Base-by-base conservation (phyloP, 306 rosid species). In the Elaeagnus macrophylla region DNA sequence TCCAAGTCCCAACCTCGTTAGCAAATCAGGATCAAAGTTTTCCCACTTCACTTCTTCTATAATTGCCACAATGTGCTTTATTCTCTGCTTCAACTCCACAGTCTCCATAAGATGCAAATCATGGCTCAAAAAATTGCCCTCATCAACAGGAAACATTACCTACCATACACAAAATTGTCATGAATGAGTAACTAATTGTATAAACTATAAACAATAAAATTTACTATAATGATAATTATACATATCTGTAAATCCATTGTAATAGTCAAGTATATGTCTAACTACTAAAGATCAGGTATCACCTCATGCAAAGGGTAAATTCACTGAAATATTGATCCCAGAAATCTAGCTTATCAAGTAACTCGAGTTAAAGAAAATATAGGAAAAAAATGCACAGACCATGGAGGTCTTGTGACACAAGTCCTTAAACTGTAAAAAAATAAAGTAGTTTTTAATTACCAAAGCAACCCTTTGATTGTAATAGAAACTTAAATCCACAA, bases 101-200 rank as follows among this genome's bases (percentile, higher is more conserved):
- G 89, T 78, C 73, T 91, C 99, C 54, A 91, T 83, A 75, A 91
- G 99, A 64, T 72, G 83, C 62, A 91, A 72, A 77, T 91, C 99
- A 61, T 85, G 85, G 66, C 99, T 91, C 81, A 91, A 77, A 76
- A 91, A 77, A 46, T 82, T 64, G 76, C 75, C 64, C 54, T 72
- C 91, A 10, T 82, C 82, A 54, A 63, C 39, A 39, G 79, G 72
- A 59, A 56, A 41, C 58, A 78, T 82, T 47, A 87, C 95, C 99
- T 91, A 65, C 51, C 64, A 35, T 36, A 60, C 12, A 14, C 60
- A 46, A 20, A 10, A 35, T 10, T 25, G n/a, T 45, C 35, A 20
- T 3, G 37, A n/a, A n/a, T n/a, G n/a, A n/a, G n/a, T n/a, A n/a
- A n/a, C n/a, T n/a, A n/a, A n/a, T n/a, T n/a, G n/a, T n/a, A n/a